phyloP scores from a whole-genome alignment of 2,329 filamentous ascomycete genomes.

The Furcasterigmium furcatum region DNA sequence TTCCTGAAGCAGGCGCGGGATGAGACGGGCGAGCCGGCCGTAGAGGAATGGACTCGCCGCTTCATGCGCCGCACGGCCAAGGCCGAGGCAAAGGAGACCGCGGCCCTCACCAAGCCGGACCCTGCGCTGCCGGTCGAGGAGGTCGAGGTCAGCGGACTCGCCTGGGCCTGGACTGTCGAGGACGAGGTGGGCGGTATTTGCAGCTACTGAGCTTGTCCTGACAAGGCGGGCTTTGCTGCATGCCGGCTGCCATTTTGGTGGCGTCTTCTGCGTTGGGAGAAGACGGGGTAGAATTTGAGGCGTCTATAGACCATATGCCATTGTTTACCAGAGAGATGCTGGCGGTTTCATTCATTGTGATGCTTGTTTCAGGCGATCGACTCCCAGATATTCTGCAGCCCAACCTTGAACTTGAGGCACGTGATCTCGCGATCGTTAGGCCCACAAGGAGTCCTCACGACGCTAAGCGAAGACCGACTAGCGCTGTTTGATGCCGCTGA shows the following conservation, averaged over 20 bases:
- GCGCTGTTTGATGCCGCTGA: background rate
- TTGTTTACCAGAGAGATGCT: too few species aligned
- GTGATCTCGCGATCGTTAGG: background rate
- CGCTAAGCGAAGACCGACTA: background rate
- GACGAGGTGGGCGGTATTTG: constrained; percentile 69
- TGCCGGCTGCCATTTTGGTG: background rate
- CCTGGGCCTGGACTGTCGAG: constrained; percentile 85
- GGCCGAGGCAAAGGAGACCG: constrained; percentile 49
- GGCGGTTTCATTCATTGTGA: too few species aligned
- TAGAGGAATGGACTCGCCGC: constrained; percentile 59
- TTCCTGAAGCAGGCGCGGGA: constrained; percentile 96
- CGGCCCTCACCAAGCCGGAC: constrained; percentile 54
- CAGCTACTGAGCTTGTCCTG: constrained; percentile 36
- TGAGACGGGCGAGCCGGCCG: constrained; percentile 89
- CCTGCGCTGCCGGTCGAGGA: constrained; percentile 36
- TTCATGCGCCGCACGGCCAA: constrained; percentile 54
- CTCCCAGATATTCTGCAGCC: too few species aligned
- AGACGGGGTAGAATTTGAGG: too few species aligned
- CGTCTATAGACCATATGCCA: too few species aligned
- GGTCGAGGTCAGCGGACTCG: constrained; percentile 62
- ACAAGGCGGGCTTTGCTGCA: background rate
- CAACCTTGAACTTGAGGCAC: too few species aligned
- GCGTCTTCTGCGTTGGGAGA: too few species aligned
- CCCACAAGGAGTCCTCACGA: background rate
- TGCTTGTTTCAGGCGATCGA: too few species aligned